A percentile compares a stretch with the other conserved stretches of the same genome.
phyloP scores from a whole-genome alignment of 352 stramenopile genomes.

The Globisporangium paroecandrum region DNA sequence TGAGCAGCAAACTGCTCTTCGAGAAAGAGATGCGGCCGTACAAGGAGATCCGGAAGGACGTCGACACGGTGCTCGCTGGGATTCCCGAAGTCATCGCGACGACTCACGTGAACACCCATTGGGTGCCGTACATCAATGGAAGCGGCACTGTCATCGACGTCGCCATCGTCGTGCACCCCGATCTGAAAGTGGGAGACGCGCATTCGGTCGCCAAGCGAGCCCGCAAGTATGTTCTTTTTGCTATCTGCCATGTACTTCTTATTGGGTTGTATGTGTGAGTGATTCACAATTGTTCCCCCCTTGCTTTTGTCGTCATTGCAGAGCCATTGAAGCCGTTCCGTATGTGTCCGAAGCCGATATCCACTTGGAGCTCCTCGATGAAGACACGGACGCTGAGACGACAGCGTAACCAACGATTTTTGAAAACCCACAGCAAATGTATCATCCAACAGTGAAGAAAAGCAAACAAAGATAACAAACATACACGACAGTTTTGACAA shows the following conservation, averaged over 20 bases:
- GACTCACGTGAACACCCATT: constrained; percentile 83
- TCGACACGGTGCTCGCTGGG: constrained; percentile 48
- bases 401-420: not conserved
- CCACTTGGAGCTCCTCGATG: constrained; percentile 75
- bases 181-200: constrained; percentile 73
- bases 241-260: not conserved
- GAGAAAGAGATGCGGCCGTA: constrained; percentile 72
- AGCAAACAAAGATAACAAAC: not conserved
- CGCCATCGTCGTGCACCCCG: constrained; percentile 67
- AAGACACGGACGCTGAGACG: constrained; percentile 33
- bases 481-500: not conserved
- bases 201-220: constrained; percentile 70
- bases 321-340: constrained; percentile 73
- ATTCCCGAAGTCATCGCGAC: constrained; percentile 71
- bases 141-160: constrained; percentile 75
- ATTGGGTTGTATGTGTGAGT: not conserved
- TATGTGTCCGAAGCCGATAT: constrained; percentile 82
- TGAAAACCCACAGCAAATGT: not conserved
- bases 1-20: constrained; percentile 28
- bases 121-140: constrained; percentile 55
- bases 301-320: constrained; percentile 15
- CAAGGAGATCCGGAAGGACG: constrained; percentile 68
- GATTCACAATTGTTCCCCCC: not conserved
- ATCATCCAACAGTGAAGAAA: not conserved
- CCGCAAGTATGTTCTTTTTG: constrained; percentile 41